A percentile compares a stretch with the other conserved stretches of the same genome.
Conservation (phyloP, 2,329 filamentous ascomycete species). For the Penicillium sp. region DNA sequence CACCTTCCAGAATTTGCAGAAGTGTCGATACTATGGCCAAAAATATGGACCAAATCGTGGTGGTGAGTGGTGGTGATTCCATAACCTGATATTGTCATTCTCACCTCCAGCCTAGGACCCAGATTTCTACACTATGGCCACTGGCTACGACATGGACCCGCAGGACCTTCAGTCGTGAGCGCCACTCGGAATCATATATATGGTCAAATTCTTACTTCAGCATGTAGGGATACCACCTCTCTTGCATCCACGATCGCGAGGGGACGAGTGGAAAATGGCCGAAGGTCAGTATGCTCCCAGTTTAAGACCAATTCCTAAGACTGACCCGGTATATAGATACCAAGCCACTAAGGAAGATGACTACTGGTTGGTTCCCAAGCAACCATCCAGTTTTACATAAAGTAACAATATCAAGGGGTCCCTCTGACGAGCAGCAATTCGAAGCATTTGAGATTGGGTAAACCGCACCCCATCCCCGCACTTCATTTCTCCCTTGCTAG, state of each 20-base stretch:
- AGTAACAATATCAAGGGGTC: conserved; percentile 11
- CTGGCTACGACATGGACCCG: neutral
- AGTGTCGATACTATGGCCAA: neutral
- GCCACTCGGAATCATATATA: neutral
- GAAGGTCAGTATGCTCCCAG: conserved; percentile 25
- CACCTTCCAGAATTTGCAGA: neutral
- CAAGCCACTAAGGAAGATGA: conserved; percentile 19
- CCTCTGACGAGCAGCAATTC: conserved; percentile 20
- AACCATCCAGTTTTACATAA: neutral
- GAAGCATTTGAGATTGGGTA: conserved; percentile 21
- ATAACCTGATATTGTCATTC: neutral
- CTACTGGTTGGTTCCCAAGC: conserved; percentile 12
- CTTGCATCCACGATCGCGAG: conserved; percentile 13
- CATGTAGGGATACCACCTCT: conserved; percentile 15
- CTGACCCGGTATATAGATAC: conserved; percentile 10
- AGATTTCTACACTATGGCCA: conserved; percentile 7
- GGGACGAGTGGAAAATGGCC: conserved; percentile 16
- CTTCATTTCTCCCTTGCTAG: neutral
- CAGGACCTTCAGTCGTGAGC: conserved; percentile 16
- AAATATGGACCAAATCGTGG: neutral
- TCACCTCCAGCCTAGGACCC: conserved; percentile 6
- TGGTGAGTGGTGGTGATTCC: neutral
- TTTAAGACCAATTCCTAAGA: neutral
- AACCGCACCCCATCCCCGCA: neutral
- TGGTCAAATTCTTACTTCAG: neutral